Evolutionary conservation across 768 basidiomycete genomes (phyloP).

Genomic region (Xerocomus spinulosus): DNA sequence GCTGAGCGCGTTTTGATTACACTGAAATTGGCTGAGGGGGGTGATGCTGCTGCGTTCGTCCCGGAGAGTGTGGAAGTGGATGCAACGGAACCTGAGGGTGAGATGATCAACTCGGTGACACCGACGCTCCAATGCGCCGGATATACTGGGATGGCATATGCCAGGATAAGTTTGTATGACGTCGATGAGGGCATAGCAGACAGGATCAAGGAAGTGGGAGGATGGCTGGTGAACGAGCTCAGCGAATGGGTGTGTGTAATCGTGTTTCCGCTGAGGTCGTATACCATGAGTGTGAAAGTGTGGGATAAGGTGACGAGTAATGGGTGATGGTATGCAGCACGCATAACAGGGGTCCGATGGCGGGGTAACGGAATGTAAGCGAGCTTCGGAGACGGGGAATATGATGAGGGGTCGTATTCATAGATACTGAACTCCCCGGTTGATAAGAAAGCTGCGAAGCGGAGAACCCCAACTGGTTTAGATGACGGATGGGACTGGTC

Average conservation of each 20-base stretch:
- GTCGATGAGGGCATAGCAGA: conserved; percentile 50
- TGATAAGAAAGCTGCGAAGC: conserved; percentile 58
- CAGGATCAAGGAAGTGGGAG: conserved; percentile 76
- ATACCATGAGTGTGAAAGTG: conserved; percentile 66
- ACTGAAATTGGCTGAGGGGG: conserved; percentile 34
- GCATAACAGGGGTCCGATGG: conserved; percentile 47
- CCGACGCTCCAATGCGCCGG: conserved; percentile 79
- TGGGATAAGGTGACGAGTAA: conserved; percentile 68
- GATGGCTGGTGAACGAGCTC: conserved; percentile 72
- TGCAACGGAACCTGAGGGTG: conserved; percentile 22
- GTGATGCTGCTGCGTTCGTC: conserved; percentile 8
- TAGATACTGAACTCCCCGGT: conserved; percentile 66
- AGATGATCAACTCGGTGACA: conserved; percentile 71
- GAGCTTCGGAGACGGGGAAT: conserved; percentile 38
- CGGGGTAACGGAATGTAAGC: conserved; percentile 44
- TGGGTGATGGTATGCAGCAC: conserved; percentile 75
- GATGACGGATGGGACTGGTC: conserved; percentile 64
- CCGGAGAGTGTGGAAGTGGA: conserved; percentile 4
- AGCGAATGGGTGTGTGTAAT: conserved; percentile 61
- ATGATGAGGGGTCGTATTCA: conserved; percentile 43
- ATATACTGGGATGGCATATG: conserved; percentile 74
- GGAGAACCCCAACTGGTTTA: conserved; percentile 29
- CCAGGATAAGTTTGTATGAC: conserved; percentile 68
- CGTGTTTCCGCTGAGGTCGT: conserved; percentile 54
- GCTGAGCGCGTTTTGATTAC: conserved; percentile 58